Evolutionary conservation across 1,284 basidiomycete species (phyloP).

Genomic region (Rugosomyces carneus): DNA sequence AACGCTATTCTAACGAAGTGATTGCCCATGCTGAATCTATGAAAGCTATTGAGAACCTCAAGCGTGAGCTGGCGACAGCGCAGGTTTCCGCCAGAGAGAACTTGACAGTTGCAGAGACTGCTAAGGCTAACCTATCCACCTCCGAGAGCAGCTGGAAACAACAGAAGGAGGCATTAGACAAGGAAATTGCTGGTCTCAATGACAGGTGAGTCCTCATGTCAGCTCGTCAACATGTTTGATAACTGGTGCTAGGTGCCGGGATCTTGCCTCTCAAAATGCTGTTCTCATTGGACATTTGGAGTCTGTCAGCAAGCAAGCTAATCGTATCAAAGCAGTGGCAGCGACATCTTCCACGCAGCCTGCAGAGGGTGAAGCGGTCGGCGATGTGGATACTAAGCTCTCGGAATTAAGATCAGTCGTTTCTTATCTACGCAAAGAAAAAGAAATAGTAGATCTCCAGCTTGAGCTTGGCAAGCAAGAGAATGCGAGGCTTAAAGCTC

Average conservation of each 20-base stretch:
- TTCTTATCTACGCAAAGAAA: constrained; percentile 80
- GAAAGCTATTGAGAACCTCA: constrained; percentile 62
- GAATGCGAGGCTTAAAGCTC: constrained; percentile 66
- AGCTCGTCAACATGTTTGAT: neutral
- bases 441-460: constrained; percentile 86
- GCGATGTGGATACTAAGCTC: constrained; percentile 53
- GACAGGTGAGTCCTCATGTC: constrained; percentile 42
- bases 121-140: constrained; percentile 60
- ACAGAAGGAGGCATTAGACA: constrained; percentile 71
- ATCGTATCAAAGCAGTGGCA: constrained; percentile 67
- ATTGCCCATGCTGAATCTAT: constrained; percentile 79
- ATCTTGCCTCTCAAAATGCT: constrained; percentile 72
- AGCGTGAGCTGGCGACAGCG: constrained; percentile 50
- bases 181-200: constrained; percentile 70
- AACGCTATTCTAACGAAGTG: constrained; percentile 77
- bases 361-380: constrained; percentile 39
- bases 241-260: constrained; percentile 50
- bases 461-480: constrained; percentile 85
- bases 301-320: constrained; percentile 76
- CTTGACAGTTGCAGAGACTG: constrained; percentile 61
- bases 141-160: constrained; percentile 78
- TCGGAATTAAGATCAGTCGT: constrained; percentile 78
- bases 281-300: constrained; percentile 83
- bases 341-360: constrained; percentile 37
- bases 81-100: constrained; percentile 52